These are phyloP conservation scores for Hyaloscypha bicolor DNA, from an alignment of 495 filamentous ascomycete species.

Conservation along the genomic window DNA sequence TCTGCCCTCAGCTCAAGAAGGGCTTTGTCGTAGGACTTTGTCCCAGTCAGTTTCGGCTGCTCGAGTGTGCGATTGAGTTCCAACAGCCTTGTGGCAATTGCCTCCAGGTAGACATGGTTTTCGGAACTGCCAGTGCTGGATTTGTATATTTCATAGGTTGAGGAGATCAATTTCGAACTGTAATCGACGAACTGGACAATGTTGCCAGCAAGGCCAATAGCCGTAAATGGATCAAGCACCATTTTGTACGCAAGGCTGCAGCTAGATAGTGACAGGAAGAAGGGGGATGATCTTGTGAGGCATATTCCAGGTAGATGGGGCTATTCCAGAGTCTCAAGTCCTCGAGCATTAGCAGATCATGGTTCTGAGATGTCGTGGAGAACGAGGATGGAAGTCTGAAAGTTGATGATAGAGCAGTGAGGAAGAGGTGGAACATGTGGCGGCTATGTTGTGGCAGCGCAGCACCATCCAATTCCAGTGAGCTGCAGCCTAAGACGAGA, in stretches of 20 bases:
- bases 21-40: not conserved
- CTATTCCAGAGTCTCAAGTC: not conserved
- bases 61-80: not conserved
- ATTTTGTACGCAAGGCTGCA: not conserved
- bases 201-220: not conserved
- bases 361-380: too few species aligned
- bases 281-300: not conserved
- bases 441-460: too few species aligned
- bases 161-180: not conserved
- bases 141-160: not conserved
- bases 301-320: not conserved
- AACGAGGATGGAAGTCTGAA: too few species aligned
- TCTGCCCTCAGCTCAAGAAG: not conserved
- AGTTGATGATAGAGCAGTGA: too few species aligned
- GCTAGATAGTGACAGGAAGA: not conserved
- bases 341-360: too few species aligned
- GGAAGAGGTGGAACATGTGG: too few species aligned
- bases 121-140: not conserved
- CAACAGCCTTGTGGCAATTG: not conserved
- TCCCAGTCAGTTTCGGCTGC: not conserved
- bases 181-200: not conserved
- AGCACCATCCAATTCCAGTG: too few species aligned
- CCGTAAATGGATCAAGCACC: not conserved
- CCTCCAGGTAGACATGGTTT: not conserved
- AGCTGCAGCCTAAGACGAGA: too few species aligned